Percentiles rank a stretch among this genome's conserved stretches.
These are phyloP conservation scores for Coemansia sp. DNA, from an alignment of 192 early-diverging fungal genomes.

Conservation along the genomic window DNA sequence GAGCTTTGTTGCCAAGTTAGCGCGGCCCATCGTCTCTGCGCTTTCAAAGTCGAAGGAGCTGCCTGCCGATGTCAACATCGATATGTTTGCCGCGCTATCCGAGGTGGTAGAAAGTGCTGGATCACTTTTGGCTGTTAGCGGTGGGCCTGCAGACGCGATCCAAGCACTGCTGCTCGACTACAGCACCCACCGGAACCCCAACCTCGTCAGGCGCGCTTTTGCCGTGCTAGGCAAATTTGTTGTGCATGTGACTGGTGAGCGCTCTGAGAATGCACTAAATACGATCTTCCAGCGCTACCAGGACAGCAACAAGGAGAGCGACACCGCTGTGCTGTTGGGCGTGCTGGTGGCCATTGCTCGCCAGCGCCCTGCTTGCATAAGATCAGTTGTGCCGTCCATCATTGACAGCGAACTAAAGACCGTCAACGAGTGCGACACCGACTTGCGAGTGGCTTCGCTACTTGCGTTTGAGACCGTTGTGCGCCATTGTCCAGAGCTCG, in stretches of 20 bases:
- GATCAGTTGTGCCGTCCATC: conserved; percentile 14
- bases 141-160: conserved; percentile 13
- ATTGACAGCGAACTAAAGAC: conserved; percentile 27
- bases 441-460: conserved; percentile 29
- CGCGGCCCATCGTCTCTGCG: conserved; percentile 21
- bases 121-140: conserved; percentile 20
- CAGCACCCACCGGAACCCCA: conserved; percentile 19
- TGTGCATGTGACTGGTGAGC: conserved; percentile 30
- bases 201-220: conserved; percentile 38
- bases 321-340: conserved; percentile 30
- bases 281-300: conserved; percentile 40
- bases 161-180: conserved; percentile 28
- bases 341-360: conserved; percentile 46
- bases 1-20: conserved; percentile 23
- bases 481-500: conserved; percentile 17
- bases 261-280: conserved; percentile 31
- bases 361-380: conserved; percentile 32
- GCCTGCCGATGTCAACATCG: conserved; percentile 27
- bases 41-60: conserved; percentile 14
- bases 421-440: conserved; percentile 29
- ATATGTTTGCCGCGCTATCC: conserved; percentile 32
- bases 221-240: conserved; percentile 43
- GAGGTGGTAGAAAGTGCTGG: conserved; percentile 30
- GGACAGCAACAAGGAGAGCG: conserved; percentile 18
- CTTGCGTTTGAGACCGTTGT: conserved; percentile 43